A percentile compares a stretch with the other conserved stretches of the same genome.
These are phyloP conservation scores for Syzygium grande DNA, from an alignment of 345 rosid genomes.

Conservation along the genomic window DNA sequence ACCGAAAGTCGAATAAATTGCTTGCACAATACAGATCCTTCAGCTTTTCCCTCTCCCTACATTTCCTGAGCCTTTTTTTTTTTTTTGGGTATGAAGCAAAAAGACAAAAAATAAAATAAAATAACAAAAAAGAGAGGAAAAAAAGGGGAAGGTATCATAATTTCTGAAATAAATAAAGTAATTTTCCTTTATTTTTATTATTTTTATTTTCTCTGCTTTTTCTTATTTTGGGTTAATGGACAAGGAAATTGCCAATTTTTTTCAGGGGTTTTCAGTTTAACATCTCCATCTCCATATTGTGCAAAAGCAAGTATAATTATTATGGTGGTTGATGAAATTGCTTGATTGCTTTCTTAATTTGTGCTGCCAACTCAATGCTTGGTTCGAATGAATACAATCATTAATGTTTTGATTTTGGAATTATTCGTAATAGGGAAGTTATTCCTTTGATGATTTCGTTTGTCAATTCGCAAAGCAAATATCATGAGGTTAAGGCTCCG, in stretches of 20 bases:
- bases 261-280: neutral
- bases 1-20: neutral
- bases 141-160: neutral
- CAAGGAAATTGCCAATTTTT: neutral
- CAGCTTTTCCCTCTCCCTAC: neutral
- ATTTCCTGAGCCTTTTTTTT: neutral
- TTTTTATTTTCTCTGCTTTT: neutral
- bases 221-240: neutral
- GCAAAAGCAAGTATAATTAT: neutral
- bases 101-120: neutral
- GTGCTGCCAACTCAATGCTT: neutral
- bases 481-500: neutral
- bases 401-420: neutral
- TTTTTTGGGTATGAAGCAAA: neutral
- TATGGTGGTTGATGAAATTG: neutral
- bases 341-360: neutral
- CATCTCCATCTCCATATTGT: neutral
- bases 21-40: neutral
- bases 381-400: neutral
- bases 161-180: neutral
- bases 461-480: neutral
- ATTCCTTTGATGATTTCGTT: neutral
- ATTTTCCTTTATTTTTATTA: fast-evolving
- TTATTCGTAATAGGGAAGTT: neutral
- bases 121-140: neutral